phyloP scores from a whole-genome alignment of 345 rosid genomes.

The Dipteronia sinensis region DNA sequence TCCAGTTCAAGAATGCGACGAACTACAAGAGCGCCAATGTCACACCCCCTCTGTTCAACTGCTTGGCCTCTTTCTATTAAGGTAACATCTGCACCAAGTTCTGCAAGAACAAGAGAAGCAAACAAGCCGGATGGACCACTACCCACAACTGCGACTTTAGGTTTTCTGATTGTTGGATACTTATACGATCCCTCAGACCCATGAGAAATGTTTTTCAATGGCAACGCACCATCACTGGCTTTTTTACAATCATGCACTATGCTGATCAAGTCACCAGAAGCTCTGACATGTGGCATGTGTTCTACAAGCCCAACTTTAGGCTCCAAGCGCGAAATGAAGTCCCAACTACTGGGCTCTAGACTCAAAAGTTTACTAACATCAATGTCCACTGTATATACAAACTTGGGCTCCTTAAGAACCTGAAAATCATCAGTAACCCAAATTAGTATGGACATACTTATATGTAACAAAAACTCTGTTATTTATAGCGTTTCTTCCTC shows the following conservation, averaged over 20 bases:
- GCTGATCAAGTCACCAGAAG: constrained; percentile 56
- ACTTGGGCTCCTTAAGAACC: constrained; percentile 82
- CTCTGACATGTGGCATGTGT: constrained; percentile 48
- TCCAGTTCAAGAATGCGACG: constrained; percentile 75
- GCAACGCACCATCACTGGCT: constrained; percentile 14
- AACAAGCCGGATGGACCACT: constrained; percentile 95
- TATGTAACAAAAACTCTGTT: neutral
- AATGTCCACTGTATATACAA: constrained; percentile 88
- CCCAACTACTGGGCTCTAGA: constrained; percentile 84
- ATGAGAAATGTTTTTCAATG: constrained; percentile 21
- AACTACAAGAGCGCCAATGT: constrained; percentile 85
- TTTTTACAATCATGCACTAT: constrained; percentile 51
- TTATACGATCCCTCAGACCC: constrained; percentile 29
- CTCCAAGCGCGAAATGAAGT: constrained; percentile 73
- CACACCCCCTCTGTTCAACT: constrained; percentile 91
- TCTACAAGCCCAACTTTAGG: constrained; percentile 74
- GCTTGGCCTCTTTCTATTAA: constrained; percentile 94
- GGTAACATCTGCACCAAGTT: constrained; percentile 94
- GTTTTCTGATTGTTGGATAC: constrained; percentile 41
- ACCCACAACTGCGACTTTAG: constrained; percentile 78
- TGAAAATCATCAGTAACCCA: constrained; percentile 34
- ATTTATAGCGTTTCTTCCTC: neutral
- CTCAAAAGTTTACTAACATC: constrained; percentile 71
- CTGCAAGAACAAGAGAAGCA: constrained; percentile 92
- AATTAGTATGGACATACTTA: constrained; percentile 2